Evolutionary conservation across 257 asterid species (phyloP), one percentile per base, ranked within the genome.

Genomic region (Solanum medicagineum): DNA sequence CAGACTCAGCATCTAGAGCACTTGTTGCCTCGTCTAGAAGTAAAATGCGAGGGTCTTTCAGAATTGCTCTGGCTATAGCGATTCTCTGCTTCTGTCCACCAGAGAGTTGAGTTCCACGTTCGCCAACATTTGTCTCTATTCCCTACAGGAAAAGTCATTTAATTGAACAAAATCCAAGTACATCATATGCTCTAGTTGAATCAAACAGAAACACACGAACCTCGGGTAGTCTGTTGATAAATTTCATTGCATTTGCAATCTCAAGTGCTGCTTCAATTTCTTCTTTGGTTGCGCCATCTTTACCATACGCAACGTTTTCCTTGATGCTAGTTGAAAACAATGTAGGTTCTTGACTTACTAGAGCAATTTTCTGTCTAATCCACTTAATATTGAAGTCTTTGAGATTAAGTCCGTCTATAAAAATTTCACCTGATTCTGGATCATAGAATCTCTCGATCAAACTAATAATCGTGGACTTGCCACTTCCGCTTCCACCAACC

Each of bases 401-500:
- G 17, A 94, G 91, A 90, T 92, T 92, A 85, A 85, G 57, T 42
- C 94, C 94, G 70, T 92, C 97, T 5, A 93, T 91, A 17, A 91
- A 84, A 22, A 94, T 91, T 86, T 92, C 88, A 13, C 98, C 98
- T n/a, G 84, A 86, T 44, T 90, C 90, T 12, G 97, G 98, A 81
- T 94, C 98, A 59, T 94, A 94, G 84, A 94, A 94, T 70, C 97
- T 91, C 90, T 94, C 97, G 12, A 94, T 89, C 89, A 94, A 86
- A 83, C 95, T 91, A 54, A 92, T 88, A 6, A 94, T 94, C 19
- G 98, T 94, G 7, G 98, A 94, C 81, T 94, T 93, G 8, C 98
- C 98, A 57, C 98, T 94, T 44, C 97, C 98, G 44, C 98, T 94
- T 87, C 93, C 94, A 16, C 98, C 98, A 70, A 94, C 97, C 89